Conservation (phyloP, 1,139 yeast species). For the Lodderomyces parapsilosis region DNA sequence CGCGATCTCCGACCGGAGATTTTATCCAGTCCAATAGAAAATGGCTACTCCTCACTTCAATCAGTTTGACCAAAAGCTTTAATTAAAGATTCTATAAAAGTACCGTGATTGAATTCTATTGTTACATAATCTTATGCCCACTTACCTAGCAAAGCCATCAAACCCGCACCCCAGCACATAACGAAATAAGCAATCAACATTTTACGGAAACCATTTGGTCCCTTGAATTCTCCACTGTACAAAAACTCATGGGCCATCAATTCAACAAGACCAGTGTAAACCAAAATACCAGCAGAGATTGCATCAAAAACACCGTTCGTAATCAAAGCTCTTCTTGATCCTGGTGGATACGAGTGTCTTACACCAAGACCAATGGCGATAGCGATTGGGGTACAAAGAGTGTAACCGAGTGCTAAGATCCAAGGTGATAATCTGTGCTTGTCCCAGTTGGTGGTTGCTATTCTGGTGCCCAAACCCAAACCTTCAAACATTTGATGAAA, state of each 20-base stretch:
- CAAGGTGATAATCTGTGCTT: constrained; percentile 52
- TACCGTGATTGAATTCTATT: no score
- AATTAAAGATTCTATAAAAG: no score
- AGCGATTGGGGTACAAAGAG: constrained; percentile 79
- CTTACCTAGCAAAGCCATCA: constrained; percentile 83
- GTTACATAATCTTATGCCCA: constrained; percentile 62
- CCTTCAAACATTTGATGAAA: constrained; percentile 96
- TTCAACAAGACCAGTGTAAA: constrained; percentile 85
- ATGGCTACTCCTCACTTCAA: no score
- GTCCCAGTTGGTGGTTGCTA: constrained; percentile 75
- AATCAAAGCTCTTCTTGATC: constrained; percentile 63
- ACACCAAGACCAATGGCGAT: constrained; percentile 88
- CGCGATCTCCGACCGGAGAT: constrained; percentile 1
- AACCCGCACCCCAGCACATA: constrained; percentile 70
- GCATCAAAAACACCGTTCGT: constrained; percentile 81
- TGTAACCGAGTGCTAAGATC: constrained; percentile 57
- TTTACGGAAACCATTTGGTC: constrained; percentile 41
- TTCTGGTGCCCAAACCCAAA: constrained; percentile 83
- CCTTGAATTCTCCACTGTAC: constrained; percentile 62
- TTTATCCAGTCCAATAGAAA: background rate
- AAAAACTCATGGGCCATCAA: constrained; percentile 87
- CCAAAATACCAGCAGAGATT: constrained; percentile 78
- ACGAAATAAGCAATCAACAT: constrained; percentile 38
- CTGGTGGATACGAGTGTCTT: constrained; percentile 59
- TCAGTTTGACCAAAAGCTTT: no score